Conservation (phyloP, 2,329 filamentous ascomycete genomes). For the Hypocreales sp. region DNA sequence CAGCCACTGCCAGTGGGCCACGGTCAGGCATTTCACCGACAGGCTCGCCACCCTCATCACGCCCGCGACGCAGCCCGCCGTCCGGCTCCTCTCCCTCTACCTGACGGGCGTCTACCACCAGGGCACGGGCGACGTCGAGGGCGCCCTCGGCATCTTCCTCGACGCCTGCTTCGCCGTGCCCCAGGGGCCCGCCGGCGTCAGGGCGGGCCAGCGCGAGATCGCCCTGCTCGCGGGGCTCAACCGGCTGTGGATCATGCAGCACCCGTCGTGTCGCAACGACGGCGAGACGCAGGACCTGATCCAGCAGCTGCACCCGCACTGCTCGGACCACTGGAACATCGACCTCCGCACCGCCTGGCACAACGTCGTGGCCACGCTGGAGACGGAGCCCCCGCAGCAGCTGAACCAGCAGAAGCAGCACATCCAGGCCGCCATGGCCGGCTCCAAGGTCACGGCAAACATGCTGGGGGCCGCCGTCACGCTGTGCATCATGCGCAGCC, state of each 20-base stretch:
- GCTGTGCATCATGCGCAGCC: conserved; percentile 70
- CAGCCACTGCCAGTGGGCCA: conserved; percentile 53
- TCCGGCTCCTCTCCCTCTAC: conserved; percentile 45
- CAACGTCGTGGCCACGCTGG: conserved; percentile 54
- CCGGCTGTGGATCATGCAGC: conserved; percentile 56
- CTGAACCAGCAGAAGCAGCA: conserved; percentile 67
- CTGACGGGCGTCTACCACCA: conserved; percentile 63
- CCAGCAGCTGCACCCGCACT: conserved; percentile 50
- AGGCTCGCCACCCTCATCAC: conserved; percentile 31
- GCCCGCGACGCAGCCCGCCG: conserved; percentile 23
- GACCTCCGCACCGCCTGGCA: conserved; percentile 68
- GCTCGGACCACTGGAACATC: conserved; percentile 51
- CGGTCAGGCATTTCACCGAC: conserved; percentile 41
- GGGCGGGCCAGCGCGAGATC: conserved; percentile 45
- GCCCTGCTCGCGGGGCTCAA: conserved; percentile 53
- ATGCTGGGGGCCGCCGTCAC: conserved; percentile 69
- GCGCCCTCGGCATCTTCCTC: conserved; percentile 52
- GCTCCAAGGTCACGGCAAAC: conserved; percentile 55
- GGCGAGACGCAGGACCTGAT: conserved; percentile 44
- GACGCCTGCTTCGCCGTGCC: conserved; percentile 37
- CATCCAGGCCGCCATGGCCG: conserved; percentile 56
- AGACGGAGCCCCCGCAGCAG: conserved; percentile 43
- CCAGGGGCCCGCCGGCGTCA: conserved; percentile 20
- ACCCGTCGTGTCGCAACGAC: conserved; percentile 40
- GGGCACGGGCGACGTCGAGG: conserved; percentile 56